Percentiles rank a stretch among this genome's conserved stretches.
Conservation (phyloP, 1,284 basidiomycete genomes). For the Cryptococcus sp. region DNA sequence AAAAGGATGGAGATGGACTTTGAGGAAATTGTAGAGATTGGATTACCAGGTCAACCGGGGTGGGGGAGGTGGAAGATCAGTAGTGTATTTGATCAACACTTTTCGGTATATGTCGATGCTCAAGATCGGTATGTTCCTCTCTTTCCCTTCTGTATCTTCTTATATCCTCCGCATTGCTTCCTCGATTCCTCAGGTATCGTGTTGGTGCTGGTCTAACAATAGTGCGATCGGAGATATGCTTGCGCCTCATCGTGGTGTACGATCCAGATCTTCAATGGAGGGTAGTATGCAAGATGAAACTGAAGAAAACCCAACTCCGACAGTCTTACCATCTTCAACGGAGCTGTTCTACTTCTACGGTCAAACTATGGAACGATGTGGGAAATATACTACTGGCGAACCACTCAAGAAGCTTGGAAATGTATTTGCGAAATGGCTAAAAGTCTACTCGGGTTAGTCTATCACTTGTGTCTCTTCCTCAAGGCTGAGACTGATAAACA, state of each 20-base stretch:
- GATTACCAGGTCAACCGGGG: conserved; percentile 12
- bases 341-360: conserved; percentile 97
- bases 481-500: conserved; percentile 40
- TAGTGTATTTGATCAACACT: conserved; percentile 83
- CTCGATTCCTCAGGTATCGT: no score
- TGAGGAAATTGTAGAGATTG: conserved; percentile 43
- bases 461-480: conserved; percentile 5
- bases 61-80: conserved; percentile 61
- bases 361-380: conserved; percentile 89
- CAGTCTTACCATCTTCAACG: conserved; percentile 86
- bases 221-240: conserved; percentile 54
- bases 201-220: no score
- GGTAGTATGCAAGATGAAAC: conserved; percentile 52
- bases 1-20: conserved; percentile 68
- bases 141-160: no score
- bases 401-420: conserved; percentile 72
- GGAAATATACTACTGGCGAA: conserved; percentile 68
- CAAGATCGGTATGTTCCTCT: conserved; percentile 78
- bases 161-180: no score
- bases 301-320: conserved; percentile 55
- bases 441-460: conserved; percentile 76
- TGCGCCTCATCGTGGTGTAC: conserved; percentile 64
- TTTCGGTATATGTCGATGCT: conserved; percentile 89
- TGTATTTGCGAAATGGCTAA: conserved; percentile 88
- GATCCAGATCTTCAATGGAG: conserved; percentile 66